Base-by-base conservation (phyloP, 306 rosid genomes). In the Quercus parvula region DNA sequence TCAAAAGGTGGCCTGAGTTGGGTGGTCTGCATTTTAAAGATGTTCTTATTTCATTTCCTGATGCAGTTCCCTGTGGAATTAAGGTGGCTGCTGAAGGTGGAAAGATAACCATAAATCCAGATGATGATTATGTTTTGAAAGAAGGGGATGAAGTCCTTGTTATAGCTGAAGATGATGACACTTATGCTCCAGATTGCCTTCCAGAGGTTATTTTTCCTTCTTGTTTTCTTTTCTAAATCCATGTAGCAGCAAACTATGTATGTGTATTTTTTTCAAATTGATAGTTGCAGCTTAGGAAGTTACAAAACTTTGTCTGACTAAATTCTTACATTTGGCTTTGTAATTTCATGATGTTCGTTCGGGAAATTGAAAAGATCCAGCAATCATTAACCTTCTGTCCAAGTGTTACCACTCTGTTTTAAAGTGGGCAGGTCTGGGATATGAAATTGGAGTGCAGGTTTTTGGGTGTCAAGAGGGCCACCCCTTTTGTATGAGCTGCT, bases 111-210 rank as follows among this genome's bases (percentile, higher is more conserved):
- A 78, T 94, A 75, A 94, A 94, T 84, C 99, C 99, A 57, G 99
- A 92, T 77, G 91, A 92, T 82, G 78, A 66, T 75, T 94, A 92
- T 84, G 85, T 94, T 76, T 77, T 94, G 74, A 87, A 87, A 87
- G 92, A 90, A 20, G 92, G 92, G 79, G 99, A 94, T 85, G 99
- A 94, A 89, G 81, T 94, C 80, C 97, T 94, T 77, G 99, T 94
- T 77, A 94, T 94, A 81, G 99, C 99, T 27, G 99, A 94, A 86
- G 99, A 92, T 85, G 99, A 94, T 59, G 97, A 94, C 75, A 94
- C 99, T 52, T 94, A 94, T n/a, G 85, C 94, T 83, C 99, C 99
- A 38, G 89, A 90, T 77, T 86, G 85, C 78, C 75, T 87, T 85
- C 97, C 95, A 25, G 89, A 94, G 99, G 99, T 94, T 77, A 85